Conservation (phyloP, 495 filamentous ascomycete species). For the Aspergillus egyptiacus region DNA sequence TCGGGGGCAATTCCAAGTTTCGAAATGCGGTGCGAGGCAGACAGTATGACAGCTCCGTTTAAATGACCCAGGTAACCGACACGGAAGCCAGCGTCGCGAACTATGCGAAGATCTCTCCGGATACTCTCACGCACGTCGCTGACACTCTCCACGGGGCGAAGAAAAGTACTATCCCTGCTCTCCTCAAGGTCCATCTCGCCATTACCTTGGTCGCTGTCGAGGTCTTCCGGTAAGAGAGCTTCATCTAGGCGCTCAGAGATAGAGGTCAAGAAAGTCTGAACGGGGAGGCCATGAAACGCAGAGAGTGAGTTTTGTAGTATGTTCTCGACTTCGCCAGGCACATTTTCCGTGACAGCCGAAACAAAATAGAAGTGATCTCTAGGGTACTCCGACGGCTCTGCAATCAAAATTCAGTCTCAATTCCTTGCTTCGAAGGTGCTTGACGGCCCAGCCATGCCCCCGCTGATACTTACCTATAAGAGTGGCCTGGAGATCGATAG, state of each 20-base stretch:
- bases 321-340: conserved; percentile 37
- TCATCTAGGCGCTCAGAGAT: conserved; percentile 37
- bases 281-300: conserved; percentile 19
- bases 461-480: conserved; percentile 44
- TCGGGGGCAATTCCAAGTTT: conserved; percentile 74
- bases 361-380: conserved; percentile 53
- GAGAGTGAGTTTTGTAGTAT: conserved; percentile 39
- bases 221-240: conserved; percentile 18
- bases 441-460: background rate
- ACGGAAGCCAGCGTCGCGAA: conserved; percentile 64
- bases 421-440: no score
- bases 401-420: background rate
- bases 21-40: conserved; percentile 53
- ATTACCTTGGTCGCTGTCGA: background rate
- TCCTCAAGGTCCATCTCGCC: conserved; percentile 24
- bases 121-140: conserved; percentile 35
- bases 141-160: conserved; percentile 28
- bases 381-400: conserved; percentile 63
- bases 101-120: conserved; percentile 55
- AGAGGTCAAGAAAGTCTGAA: conserved; percentile 31
- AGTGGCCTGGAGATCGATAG: conserved; percentile 47
- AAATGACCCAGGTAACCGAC: conserved; percentile 57
- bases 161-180: conserved; percentile 10
- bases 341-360: conserved; percentile 50
- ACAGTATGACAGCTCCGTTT: conserved; percentile 54